Evolutionary conservation across 257 asterid genomes (phyloP).

Genomic region (Orobanche coerulescens): DNA sequence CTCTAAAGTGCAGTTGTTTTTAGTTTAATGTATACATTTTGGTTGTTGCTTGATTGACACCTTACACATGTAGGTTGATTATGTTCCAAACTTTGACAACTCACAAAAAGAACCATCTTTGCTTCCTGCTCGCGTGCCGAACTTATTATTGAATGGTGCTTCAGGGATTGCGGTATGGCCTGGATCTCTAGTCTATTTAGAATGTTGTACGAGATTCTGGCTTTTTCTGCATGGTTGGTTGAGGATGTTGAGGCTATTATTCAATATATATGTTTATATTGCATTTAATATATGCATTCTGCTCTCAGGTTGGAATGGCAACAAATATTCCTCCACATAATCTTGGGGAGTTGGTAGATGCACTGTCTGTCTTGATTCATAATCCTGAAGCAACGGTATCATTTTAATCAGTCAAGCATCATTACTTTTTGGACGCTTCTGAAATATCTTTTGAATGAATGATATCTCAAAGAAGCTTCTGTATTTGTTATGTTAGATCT

Average conservation of each 20-base stretch:
- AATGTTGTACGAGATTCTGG: conserved; percentile 3
- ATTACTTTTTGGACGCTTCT: conserved; percentile 10
- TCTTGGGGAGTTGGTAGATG: conserved; percentile 98
- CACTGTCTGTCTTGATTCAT: conserved; percentile 72
- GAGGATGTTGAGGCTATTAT: conserved; percentile 8
- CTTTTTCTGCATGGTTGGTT: neutral
- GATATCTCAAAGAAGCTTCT: conserved; percentile 11
- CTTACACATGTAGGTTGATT: conserved; percentile 68
- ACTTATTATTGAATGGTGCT: conserved; percentile 83
- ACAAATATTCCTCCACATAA: conserved; percentile 98
- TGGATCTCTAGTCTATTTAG: conserved; percentile 15
- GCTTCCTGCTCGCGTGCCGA: conserved; percentile 94
- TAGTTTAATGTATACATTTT: neutral
- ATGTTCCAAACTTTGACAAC: conserved; percentile 88
- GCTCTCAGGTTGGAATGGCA: conserved; percentile 95
- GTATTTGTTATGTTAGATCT: neutral
- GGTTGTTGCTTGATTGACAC: conserved; percentile 18
- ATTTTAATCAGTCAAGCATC: conserved; percentile 21
- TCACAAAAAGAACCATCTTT: conserved; percentile 96
- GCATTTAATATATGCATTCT: conserved; percentile 10
- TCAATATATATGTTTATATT: neutral
- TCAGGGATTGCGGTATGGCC: conserved; percentile 92
- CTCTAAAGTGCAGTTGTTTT: conserved; percentile 9
- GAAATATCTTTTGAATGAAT: conserved; percentile 5
- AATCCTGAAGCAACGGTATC: conserved; percentile 96